These are phyloP conservation scores for Xylaria digitata DNA, from an alignment of 2,329 filamentous ascomycete genomes.

Conservation along the genomic window DNA sequence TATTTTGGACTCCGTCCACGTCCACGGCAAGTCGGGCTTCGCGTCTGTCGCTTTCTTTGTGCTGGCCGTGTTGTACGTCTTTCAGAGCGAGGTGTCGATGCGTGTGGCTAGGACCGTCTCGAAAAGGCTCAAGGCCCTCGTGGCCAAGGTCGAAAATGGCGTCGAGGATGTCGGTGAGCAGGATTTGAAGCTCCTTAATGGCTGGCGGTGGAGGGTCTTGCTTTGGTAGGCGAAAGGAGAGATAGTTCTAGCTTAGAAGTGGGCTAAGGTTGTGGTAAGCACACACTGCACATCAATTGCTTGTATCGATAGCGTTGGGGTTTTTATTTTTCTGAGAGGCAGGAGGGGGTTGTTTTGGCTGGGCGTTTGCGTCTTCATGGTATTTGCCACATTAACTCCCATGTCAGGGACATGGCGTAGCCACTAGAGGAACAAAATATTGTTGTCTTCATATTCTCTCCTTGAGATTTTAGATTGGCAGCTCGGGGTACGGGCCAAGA, in stretches of 20 bases:
- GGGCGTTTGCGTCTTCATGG: neutral
- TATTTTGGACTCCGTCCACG: slow-evolving; percentile 58
- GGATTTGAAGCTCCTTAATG: slow-evolving; percentile 62
- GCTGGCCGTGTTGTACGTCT: slow-evolving; percentile 67
- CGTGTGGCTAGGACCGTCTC: slow-evolving; percentile 64
- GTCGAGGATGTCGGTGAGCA: slow-evolving; percentile 59
- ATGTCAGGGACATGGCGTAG: neutral
- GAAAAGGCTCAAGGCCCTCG: slow-evolving; percentile 62
- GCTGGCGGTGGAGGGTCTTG: slow-evolving; percentile 69
- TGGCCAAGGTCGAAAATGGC: slow-evolving; percentile 60
- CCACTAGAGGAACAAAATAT: neutral
- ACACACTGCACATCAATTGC: neutral
- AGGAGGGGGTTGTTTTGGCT: neutral
- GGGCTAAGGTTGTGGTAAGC: neutral
- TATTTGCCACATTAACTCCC: neutral
- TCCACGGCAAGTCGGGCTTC: slow-evolving; percentile 57
- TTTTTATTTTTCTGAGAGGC: neutral
- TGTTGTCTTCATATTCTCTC: neutral
- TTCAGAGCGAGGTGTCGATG: slow-evolving; percentile 68
- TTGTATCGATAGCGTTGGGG: neutral
- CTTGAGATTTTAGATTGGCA: neutral
- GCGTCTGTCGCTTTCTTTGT: slow-evolving; percentile 66
- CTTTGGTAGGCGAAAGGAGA: slow-evolving; percentile 52
- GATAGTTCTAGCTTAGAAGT: neutral
- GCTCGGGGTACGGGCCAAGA: neutral